Percentiles rank a stretch among this genome's conserved stretches.
These are phyloP conservation scores for Lojkania enalia DNA, from an alignment of 2,329 filamentous ascomycete genomes.

Conservation along the genomic window DNA sequence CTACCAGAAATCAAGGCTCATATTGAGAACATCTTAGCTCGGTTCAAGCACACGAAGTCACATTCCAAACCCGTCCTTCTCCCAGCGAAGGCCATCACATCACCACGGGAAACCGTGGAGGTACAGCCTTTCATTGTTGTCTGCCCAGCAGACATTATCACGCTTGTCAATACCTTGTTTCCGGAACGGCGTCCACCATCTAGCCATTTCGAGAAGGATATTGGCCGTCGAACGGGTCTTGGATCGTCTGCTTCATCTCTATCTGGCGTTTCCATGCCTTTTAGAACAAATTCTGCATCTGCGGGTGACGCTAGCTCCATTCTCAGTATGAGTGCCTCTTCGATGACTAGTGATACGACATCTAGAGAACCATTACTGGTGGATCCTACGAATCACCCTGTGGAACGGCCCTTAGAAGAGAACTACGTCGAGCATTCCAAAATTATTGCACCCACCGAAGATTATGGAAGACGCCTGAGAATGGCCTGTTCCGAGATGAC, in stretches of 20 bases:
- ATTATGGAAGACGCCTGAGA: conserved; percentile 58
- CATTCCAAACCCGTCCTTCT: conserved; percentile 62
- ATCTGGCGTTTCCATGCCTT: conserved; percentile 52
- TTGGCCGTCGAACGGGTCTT: conserved; percentile 51
- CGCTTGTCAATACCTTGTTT: conserved; percentile 80
- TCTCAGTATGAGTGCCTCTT: conserved; percentile 72
- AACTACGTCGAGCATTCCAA: conserved; percentile 50
- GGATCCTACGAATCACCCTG: conserved; percentile 38
- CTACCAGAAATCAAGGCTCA: conserved; percentile 66
- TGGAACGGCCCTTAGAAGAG: conserved; percentile 30
- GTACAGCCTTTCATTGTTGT: conserved; percentile 80
- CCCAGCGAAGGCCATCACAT: conserved; percentile 72
- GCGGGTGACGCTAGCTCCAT: conserved; percentile 67
- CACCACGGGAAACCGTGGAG: conserved; percentile 73
- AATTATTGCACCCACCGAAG: conserved; percentile 49
- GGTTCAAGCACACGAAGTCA: conserved; percentile 57
- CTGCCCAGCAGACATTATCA: conserved; percentile 76
- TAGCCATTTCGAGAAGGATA: conserved; percentile 49
- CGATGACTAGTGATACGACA: conserved; percentile 71
- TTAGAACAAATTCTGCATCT: conserved; percentile 58
- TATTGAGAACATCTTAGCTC: conserved; percentile 70
- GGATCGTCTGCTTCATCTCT: conserved; percentile 55
- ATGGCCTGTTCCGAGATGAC: conserved; percentile 72
- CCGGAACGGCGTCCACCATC: conserved; percentile 72
- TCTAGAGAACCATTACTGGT: conserved; percentile 65